Evolutionary conservation across 192 early-diverging fungal genomes (phyloP), one percentile per base, ranked within the genome.

Genomic region (Coemansia brasiliensis): DNA sequence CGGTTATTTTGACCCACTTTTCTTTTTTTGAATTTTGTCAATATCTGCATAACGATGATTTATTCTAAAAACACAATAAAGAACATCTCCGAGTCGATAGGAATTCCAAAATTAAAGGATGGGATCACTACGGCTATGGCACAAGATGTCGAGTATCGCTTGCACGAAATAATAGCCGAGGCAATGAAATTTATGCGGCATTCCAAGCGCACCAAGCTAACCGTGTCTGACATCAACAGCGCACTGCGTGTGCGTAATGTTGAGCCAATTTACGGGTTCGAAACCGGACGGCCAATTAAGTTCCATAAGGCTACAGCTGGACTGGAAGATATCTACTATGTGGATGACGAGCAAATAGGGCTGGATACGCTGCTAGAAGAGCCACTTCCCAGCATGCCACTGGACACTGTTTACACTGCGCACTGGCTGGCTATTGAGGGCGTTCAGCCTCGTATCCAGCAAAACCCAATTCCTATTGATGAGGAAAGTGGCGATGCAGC

Each of bases 391-490:
- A 87, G 87, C 51, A 90, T 96, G 1, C 97, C 97, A 2, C 80
- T 93, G 3, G 94, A 97, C 27, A 83, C 92, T 0, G 86, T 88
- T 3, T 92, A 89, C 59, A 95, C 94, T 1, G 93, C 90, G 9
- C 96, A 98, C 63, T 98, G 94, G 94, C 82, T 99, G n/a, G 96
- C 97, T 2, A 90, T 99, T 57, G 97, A 98, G 57, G 97, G 97
- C n/a, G 94, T 98, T 12, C 97, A 99, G 70, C 97, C 97, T 12
- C 82, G 87, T 10, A 97, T 95, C 61, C 88, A 92, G 15, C 95
- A 99, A 68, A 99, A 99, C 60, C 97, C 97, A 22, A 86, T 2
- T 87, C 90, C 57, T 2, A 64, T 64, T 16, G 65, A 66, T 0
- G 74, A 70, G 6, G 55, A 39, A 7, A 26, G 26, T 7, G 41